phyloP scores from a whole-genome alignment of 225 moss, liverwort and hornwort genomes.

The Pseudoscleropodium purum region DNA sequence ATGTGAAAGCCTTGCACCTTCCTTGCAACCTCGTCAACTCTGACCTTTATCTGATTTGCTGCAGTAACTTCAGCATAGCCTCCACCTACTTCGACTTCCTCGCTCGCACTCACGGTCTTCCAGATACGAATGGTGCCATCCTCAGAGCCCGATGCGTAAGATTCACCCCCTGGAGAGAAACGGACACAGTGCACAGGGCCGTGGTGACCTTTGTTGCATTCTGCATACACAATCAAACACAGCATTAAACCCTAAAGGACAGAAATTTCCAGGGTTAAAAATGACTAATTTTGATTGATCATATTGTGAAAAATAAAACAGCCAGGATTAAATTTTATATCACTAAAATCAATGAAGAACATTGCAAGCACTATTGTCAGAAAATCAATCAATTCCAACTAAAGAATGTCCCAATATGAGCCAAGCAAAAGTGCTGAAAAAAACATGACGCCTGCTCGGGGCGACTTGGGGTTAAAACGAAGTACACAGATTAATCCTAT shows the following conservation, averaged over 20 bases:
- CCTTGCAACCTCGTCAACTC: conserved; percentile 80
- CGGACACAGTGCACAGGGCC: conserved; percentile 98
- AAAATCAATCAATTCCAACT: not conserved
- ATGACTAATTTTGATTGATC: not conserved
- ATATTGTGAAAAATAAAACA: not conserved
- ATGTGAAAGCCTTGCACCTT: conserved; percentile 98
- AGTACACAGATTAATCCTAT: not conserved
- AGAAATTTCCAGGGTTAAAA: not conserved
- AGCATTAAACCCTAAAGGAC: not conserved
- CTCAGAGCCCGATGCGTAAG: conserved; percentile 97
- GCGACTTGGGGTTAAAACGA: not conserved
- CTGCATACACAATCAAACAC: conserved; percentile 20
- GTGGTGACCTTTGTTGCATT: conserved; percentile 99
- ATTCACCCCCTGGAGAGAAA: conserved; percentile 96
- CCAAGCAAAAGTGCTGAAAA: not conserved
- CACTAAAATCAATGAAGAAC: not conserved
- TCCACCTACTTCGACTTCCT: conserved; percentile 65
- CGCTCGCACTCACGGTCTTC: conserved; percentile 71
- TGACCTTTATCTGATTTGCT: conserved; percentile 66
- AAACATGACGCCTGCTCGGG: not conserved
- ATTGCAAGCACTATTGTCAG: not conserved
- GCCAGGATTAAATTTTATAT: no score
- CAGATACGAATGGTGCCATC: conserved; percentile 98
- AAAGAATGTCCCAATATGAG: not conserved
- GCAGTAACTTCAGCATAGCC: conserved; percentile 24